Percentiles rank a stretch among this genome's conserved stretches.
phyloP scores from a whole-genome alignment of 2,329 filamentous ascomycete genomes.

The Trichoderma arundinaceum region DNA sequence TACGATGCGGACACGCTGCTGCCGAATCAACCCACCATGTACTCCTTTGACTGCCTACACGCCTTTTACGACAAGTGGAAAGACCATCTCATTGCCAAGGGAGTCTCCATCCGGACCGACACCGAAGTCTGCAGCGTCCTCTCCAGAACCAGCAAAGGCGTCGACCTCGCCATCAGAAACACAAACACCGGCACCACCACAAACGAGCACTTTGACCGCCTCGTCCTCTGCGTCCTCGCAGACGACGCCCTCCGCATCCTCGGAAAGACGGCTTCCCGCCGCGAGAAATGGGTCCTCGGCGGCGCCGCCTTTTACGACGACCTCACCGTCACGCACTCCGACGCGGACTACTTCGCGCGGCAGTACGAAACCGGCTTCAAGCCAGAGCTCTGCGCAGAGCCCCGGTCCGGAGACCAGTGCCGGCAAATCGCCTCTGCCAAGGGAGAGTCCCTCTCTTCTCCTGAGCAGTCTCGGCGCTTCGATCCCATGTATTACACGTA shows the following conservation, averaged over 20 bases:
- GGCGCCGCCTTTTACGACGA: slow-evolving; percentile 73
- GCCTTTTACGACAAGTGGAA: slow-evolving; percentile 67
- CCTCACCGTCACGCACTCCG: slow-evolving; percentile 72
- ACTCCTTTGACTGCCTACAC: slow-evolving; percentile 67
- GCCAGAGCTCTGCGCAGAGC: slow-evolving; percentile 55
- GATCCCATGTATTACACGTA: slow-evolving; percentile 71
- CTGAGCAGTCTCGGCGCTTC: slow-evolving; percentile 57
- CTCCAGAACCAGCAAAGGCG: slow-evolving; percentile 56
- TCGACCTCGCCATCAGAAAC: slow-evolving; percentile 61
- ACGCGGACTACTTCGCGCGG: slow-evolving; percentile 67
- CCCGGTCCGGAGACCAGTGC: slow-evolving; percentile 49
- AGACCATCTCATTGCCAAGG: slow-evolving; percentile 57
- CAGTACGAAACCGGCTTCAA: slow-evolving; percentile 70
- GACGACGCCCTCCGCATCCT: slow-evolving; percentile 69
- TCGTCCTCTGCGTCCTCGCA: slow-evolving; percentile 69
- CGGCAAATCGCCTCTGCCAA: slow-evolving; percentile 50
- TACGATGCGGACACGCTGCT: slow-evolving; percentile 61
- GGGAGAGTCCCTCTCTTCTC: slow-evolving; percentile 45
- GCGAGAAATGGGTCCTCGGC: slow-evolving; percentile 71
- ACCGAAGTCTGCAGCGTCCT: slow-evolving; percentile 62
- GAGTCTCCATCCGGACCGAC: slow-evolving; percentile 61
- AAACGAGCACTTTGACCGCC: slow-evolving; percentile 65
- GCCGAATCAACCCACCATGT: slow-evolving; percentile 67
- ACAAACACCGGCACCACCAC: slow-evolving; percentile 55
- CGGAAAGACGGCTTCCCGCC: slow-evolving; percentile 60